Evolutionary conservation across 202 grass and related monocot genomes (phyloP).

Genomic region (Zizania palustris): DNA sequence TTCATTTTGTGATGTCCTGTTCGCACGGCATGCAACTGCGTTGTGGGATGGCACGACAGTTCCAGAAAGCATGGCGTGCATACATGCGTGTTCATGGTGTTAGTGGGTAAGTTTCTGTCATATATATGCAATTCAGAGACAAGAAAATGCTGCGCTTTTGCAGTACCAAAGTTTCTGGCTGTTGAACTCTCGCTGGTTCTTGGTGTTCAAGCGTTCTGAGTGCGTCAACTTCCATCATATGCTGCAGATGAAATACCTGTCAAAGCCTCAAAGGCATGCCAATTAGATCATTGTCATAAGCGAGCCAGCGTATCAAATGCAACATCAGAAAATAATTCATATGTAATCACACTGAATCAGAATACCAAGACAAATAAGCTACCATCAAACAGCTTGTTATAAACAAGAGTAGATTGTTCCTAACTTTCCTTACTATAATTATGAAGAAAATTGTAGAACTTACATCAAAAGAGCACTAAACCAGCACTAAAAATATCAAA

Average conservation of each 20-base stretch:
- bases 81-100: too few relatives aligned
- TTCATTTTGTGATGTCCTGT: too few relatives aligned
- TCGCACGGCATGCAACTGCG: too few relatives aligned
- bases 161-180: too few relatives aligned
- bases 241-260: slow-evolving; percentile 58
- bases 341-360: slow-evolving; percentile 20
- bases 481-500: slow-evolving; percentile 19
- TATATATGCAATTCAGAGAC: too few relatives aligned
- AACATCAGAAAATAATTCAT: slow-evolving; percentile 7
- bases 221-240: slow-evolving; percentile 43
- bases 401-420: slow-evolving; percentile 34
- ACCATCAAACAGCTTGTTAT: slow-evolving; percentile 4
- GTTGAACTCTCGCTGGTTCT: too few relatives aligned
- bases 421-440: neutral
- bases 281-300: slow-evolving; percentile 28
- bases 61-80: too few relatives aligned
- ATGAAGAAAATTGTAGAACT: slow-evolving; percentile 10
- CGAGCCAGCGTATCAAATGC: neutral
- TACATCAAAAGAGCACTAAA: slow-evolving; percentile 16
- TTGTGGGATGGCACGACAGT: too few relatives aligned
- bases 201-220: too few relatives aligned
- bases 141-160: too few relatives aligned
- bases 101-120: too few relatives aligned
- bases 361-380: neutral
- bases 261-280: neutral